Evolutionary conservation across 257 asterid genomes (phyloP).

Genomic region (Fraxinus quadrangulata): DNA sequence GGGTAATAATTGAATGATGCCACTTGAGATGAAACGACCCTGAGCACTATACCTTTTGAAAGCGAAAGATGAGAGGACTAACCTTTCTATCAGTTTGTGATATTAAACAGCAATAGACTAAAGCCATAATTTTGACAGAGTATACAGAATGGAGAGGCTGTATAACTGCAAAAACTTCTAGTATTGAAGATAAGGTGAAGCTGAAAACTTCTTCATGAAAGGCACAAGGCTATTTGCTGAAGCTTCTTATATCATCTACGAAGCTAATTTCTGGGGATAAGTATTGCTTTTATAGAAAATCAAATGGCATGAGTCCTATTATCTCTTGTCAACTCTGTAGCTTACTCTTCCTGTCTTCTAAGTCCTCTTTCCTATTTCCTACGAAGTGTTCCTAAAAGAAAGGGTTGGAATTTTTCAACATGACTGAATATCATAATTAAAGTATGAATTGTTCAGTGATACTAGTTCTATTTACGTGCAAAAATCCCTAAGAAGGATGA

Average conservation of each 20-base stretch:
- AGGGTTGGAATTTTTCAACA: not conserved
- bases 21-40: not conserved
- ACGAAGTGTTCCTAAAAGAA: not conserved
- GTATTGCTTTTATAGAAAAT: not conserved
- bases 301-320: not conserved
- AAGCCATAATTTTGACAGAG: not conserved
- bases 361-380: not conserved
- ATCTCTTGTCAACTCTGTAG: too few species aligned
- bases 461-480: not conserved
- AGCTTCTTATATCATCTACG: not conserved
- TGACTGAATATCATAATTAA: not conserved
- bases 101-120: not conserved
- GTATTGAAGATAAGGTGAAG: not conserved
- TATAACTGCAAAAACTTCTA: not conserved
- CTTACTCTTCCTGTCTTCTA: not conserved
- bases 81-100: not conserved
- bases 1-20: not conserved
- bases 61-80: not conserved
- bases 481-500: not conserved
- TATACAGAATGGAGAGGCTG: not conserved
- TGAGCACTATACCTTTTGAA: not conserved
- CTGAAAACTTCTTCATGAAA: not conserved
- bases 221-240: not conserved
- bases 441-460: not conserved
- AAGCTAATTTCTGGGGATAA: not conserved